phyloP scores from a whole-genome alignment of 345 rosid genomes.

The Clarkia xantiana region DNA sequence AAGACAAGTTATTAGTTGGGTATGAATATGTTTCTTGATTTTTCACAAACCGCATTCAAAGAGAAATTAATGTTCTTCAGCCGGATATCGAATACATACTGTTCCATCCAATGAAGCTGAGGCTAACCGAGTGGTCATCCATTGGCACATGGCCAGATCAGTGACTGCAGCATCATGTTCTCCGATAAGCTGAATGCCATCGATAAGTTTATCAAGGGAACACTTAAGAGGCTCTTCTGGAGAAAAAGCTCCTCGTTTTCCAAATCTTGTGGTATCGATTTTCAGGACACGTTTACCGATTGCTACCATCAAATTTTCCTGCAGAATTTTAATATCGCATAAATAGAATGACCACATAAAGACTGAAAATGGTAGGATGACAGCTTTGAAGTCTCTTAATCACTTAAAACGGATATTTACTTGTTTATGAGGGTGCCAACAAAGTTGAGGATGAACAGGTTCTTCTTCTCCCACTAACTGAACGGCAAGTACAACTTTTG shows the following conservation, averaged over 20 bases:
- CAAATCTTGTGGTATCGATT: slow-evolving; percentile 47
- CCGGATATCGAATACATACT: slow-evolving; percentile 19
- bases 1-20: too few relatives aligned
- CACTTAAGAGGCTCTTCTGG: slow-evolving; percentile 49
- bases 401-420: slow-evolving; percentile 16
- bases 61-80: background rate
- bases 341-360: background rate
- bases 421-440: slow-evolving; percentile 82
- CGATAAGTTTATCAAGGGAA: slow-evolving; percentile 38
- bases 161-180: slow-evolving; percentile 60
- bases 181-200: slow-evolving; percentile 60
- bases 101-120: slow-evolving; percentile 70
- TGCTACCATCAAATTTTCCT: slow-evolving; percentile 63
- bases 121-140: slow-evolving; percentile 61
- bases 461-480: slow-evolving; percentile 39
- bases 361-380: background rate
- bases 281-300: slow-evolving; percentile 44
- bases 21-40: too few relatives aligned
- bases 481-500: slow-evolving; percentile 37
- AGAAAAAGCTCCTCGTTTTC: slow-evolving; percentile 30
- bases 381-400: background rate
- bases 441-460: slow-evolving; percentile 40
- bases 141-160: slow-evolving; percentile 63
- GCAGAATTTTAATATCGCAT: slow-evolving; percentile 2
- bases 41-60: background rate